Conservation (phyloP, 2,329 filamentous ascomycete genomes). For the Harringtonia aguacate region DNA sequence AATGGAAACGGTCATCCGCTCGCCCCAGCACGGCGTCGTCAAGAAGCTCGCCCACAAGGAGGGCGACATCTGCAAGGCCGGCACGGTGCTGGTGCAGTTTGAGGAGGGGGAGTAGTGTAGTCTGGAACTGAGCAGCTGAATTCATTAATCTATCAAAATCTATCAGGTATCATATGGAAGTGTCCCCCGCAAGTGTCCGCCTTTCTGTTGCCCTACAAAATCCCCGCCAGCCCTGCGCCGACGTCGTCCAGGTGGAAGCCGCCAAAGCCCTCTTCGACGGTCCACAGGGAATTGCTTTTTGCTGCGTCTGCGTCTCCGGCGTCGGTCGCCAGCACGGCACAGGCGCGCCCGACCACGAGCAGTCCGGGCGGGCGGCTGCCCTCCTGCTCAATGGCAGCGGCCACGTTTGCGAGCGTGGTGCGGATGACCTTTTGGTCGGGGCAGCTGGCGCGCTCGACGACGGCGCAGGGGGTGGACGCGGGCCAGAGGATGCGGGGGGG, state of each 20-base stretch:
- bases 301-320: neutral
- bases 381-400: constrained; percentile 74
- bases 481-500: constrained; percentile 52
- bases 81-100: constrained; percentile 64
- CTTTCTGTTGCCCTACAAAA: too few relatives aligned
- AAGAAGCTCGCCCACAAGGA: constrained; percentile 64
- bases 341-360: constrained; percentile 75
- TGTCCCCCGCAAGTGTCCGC: too few relatives aligned
- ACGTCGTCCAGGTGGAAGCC: constrained; percentile 7
- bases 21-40: constrained; percentile 60
- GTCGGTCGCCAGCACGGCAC: constrained; percentile 62
- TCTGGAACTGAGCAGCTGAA: too few relatives aligned
- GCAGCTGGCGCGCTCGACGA: constrained; percentile 88
- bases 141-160: too few relatives aligned
- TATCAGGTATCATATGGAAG: too few relatives aligned
- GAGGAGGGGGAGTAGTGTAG: constrained; percentile 26
- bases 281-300: constrained; percentile 10
- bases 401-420: constrained; percentile 71
- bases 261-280: constrained; percentile 11
- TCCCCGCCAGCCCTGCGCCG: neutral
- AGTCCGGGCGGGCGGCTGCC: constrained; percentile 83
- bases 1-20: constrained; percentile 78
- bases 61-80: constrained; percentile 71
- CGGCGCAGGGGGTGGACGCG: constrained; percentile 70
- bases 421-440: constrained; percentile 88